Conservation (phyloP, 495 filamentous ascomycete species). For the Penicillium parvum region DNA sequence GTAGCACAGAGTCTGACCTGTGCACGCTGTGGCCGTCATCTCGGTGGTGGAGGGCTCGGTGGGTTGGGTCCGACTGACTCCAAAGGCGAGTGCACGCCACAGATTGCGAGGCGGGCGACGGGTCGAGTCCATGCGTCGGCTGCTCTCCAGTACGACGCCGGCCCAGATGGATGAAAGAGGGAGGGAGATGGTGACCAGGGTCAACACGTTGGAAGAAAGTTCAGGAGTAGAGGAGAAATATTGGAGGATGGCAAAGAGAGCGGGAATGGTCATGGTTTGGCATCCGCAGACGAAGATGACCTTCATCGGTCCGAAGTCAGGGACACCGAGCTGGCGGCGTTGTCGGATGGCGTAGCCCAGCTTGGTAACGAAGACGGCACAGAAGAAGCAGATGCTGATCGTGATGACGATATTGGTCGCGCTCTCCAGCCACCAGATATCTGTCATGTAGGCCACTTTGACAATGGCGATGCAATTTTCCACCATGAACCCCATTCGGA, state of each 20-base stretch:
- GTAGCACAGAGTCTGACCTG: constrained; percentile 29
- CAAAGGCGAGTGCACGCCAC: constrained; percentile 23
- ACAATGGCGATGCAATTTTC: constrained; percentile 53
- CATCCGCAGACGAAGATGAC: constrained; percentile 71
- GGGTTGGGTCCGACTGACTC: constrained; percentile 14
- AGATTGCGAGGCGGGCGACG: constrained; percentile 21
- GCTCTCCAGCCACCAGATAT: constrained; percentile 45
- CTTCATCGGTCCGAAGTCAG: constrained; percentile 62
- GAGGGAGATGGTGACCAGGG: constrained; percentile 66
- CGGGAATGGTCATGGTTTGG: constrained; percentile 78
- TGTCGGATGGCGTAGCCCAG: constrained; percentile 58
- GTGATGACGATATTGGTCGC: constrained; percentile 53
- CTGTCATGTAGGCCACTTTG: constrained; percentile 21
- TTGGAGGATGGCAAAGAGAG: constrained; percentile 65
- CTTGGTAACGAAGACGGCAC: constrained; percentile 65
- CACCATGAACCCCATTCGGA: constrained; percentile 56
- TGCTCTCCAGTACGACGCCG: constrained; percentile 36
- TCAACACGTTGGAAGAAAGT: constrained; percentile 56
- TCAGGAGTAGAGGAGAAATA: constrained; percentile 53
- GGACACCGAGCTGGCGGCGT: constrained; percentile 53
- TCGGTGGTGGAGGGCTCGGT: constrained; percentile 12
- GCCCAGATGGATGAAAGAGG: constrained; percentile 82
- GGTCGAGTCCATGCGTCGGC: constrained; percentile 5
- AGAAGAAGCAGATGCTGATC: constrained; percentile 70
- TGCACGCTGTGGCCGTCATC: constrained; percentile 10